Evolutionary conservation across 2,329 filamentous ascomycete genomes (phyloP).

Genomic region (Penicillium freii): DNA sequence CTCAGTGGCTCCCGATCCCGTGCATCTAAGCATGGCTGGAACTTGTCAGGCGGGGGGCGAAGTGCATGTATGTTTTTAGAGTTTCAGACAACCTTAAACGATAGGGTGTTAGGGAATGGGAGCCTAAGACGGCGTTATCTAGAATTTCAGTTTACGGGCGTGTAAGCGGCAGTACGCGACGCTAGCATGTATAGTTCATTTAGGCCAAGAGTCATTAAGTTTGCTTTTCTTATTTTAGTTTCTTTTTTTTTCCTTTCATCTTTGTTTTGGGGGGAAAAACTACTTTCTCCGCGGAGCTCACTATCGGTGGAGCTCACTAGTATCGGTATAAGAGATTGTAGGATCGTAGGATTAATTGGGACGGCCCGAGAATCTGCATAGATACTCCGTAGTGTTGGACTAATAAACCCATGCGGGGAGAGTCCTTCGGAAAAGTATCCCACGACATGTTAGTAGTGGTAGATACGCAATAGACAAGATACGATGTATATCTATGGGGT

Average conservation of each 20-base stretch:
- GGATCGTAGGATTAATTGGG: background rate
- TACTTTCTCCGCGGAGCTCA: background rate
- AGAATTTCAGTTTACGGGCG: background rate
- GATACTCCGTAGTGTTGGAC: background rate
- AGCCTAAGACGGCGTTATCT: background rate
- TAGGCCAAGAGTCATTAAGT: background rate
- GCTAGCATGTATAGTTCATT: background rate
- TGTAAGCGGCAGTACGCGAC: background rate
- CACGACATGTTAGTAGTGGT: background rate
- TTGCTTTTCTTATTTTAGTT: background rate
- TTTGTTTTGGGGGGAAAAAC: background rate
- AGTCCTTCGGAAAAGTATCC: background rate
- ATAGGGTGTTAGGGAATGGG: background rate
- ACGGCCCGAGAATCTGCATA: background rate
- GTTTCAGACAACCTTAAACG: background rate
- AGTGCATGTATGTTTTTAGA: background rate
- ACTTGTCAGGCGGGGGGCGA: background rate
- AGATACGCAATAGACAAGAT: background rate
- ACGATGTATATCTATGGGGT: background rate
- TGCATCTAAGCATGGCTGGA: background rate
- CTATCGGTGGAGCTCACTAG: background rate
- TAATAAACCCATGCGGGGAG: background rate
- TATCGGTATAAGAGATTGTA: background rate
- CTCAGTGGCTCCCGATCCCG: background rate
- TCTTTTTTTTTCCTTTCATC: background rate